Evolutionary conservation across 805 yeast genomes (phyloP).

Genomic region (Teunomyces pallodes): DNA sequence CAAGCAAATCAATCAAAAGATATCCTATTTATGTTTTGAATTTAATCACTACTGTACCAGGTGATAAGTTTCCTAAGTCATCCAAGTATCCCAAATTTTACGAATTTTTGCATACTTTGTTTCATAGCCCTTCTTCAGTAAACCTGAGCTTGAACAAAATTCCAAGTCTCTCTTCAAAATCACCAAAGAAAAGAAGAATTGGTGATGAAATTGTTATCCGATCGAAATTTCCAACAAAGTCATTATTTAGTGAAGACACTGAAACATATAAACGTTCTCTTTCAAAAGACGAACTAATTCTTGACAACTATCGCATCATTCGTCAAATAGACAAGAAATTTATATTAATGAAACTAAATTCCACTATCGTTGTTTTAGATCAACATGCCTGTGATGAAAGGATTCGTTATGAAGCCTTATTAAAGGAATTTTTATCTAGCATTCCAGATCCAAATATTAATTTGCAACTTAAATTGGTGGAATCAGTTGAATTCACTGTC

Average conservation of each 20-base stretch:
- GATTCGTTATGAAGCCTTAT: conserved; percentile 52
- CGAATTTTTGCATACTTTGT: background rate
- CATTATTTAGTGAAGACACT: background rate
- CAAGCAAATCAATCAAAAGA: background rate
- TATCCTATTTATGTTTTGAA: conserved; percentile 39
- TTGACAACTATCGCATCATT: conserved; percentile 29
- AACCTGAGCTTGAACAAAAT: background rate
- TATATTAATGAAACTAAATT: conserved; percentile 39
- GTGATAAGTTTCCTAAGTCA: background rate
- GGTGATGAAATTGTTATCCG: background rate
- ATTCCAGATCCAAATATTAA: conserved; percentile 16
- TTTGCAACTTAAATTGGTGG: conserved; percentile 7
- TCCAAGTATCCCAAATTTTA: background rate
- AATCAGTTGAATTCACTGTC: conserved; percentile 16
- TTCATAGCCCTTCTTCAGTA: background rate
- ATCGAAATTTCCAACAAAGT: background rate
- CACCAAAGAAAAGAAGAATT: conserved; percentile 17
- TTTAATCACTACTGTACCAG: conserved; percentile 19
- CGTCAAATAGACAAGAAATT: conserved; percentile 66
- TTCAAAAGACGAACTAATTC: conserved; percentile 11
- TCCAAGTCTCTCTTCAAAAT: conserved; percentile 11
- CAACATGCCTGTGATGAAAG: conserved; percentile 90
- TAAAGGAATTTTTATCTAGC: conserved; percentile 33
- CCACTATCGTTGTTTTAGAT: conserved; percentile 51
- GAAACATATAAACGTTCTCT: background rate